phyloP scores from a whole-genome alignment of 192 early-diverging fungal species.

The Gamsiella multidivaricata region DNA sequence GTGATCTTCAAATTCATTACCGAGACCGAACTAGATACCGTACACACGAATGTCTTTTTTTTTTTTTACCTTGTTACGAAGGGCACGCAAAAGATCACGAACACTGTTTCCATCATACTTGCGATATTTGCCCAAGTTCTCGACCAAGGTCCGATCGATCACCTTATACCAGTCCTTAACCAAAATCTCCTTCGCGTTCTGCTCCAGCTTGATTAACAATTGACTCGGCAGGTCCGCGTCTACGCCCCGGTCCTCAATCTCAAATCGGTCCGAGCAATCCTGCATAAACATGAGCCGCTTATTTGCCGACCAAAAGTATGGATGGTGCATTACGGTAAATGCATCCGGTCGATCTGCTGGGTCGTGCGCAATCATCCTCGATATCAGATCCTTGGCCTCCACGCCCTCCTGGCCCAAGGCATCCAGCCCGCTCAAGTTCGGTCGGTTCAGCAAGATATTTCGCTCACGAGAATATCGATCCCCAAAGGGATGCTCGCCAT shows the following conservation, averaged over 20 bases:
- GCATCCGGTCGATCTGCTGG: constrained; percentile 85
- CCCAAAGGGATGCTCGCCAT: constrained; percentile 96
- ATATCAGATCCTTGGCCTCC: constrained; percentile 91
- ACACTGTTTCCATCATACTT: constrained; percentile 90
- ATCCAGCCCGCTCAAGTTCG: constrained; percentile 80
- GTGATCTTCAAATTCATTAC: too few relatives aligned
- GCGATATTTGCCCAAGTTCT: constrained; percentile 90
- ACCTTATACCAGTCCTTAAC: constrained; percentile 81
- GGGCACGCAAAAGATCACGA: constrained; percentile 87
- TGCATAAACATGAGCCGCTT: constrained; percentile 90
- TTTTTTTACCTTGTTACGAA: constrained; percentile 90
- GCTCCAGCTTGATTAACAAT: constrained; percentile 75
- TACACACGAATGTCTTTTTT: too few relatives aligned
- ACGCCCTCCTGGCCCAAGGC: constrained; percentile 74
- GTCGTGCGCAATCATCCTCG: constrained; percentile 86
- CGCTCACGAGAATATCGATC: constrained; percentile 89
- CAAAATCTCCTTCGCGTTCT: constrained; percentile 66
- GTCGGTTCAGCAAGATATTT: constrained; percentile 85
- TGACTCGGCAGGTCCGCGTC: constrained; percentile 54
- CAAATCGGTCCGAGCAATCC: constrained; percentile 95
- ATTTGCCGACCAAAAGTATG: constrained; percentile 93
- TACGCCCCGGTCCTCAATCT: constrained; percentile 76
- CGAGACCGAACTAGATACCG: too few relatives aligned
- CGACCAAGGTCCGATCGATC: constrained; percentile 76
- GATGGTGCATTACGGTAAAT: constrained; percentile 83